phyloP scores from a whole-genome alignment of 2,329 filamentous ascomycete species.

The Colletotrichum australisinense region DNA sequence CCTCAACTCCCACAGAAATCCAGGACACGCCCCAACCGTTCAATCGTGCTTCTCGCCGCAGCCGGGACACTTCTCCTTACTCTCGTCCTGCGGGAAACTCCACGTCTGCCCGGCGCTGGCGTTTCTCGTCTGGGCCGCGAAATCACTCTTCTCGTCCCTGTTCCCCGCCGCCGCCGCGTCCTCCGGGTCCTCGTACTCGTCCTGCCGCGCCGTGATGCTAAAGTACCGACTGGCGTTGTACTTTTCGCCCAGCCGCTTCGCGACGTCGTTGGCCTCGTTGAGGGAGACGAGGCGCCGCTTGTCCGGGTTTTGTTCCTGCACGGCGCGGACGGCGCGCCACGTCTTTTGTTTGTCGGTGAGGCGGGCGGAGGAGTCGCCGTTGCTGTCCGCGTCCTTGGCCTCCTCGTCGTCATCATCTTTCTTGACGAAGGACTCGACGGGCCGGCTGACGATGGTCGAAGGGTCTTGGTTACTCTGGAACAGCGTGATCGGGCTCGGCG shows the following conservation, averaged over 20 bases:
- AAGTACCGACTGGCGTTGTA: constrained; percentile 53
- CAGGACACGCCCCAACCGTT: background rate
- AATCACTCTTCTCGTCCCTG: constrained; percentile 43
- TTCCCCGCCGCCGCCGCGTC: constrained; percentile 34
- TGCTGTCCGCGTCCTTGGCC: background rate
- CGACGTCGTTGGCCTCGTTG: constrained; percentile 69
- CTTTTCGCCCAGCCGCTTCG: constrained; percentile 64
- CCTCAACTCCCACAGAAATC: background rate
- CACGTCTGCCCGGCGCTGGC: background rate
- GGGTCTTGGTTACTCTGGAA: constrained; percentile 8
- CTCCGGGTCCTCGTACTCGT: constrained; percentile 41
- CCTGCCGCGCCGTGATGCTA: constrained; percentile 43
- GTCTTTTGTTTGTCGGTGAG: constrained; percentile 15
- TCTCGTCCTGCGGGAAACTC: constrained; percentile 2
- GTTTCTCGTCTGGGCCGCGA: constrained; percentile 38
- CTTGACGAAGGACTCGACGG: constrained; percentile 24
- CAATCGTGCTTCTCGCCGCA: constrained; percentile 13
- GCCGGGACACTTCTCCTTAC: background rate
- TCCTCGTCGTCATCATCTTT: constrained; percentile 5
- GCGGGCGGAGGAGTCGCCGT: background rate
- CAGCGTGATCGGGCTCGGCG: constrained; percentile 33
- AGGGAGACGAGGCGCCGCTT: constrained; percentile 64
- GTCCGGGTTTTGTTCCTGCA: constrained; percentile 43
- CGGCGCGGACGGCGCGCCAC: constrained; percentile 41
- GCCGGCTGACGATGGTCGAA: constrained; percentile 13